A percentile compares a stretch with the other conserved stretches of the same genome.
Evolutionary conservation across 176 grass and related monocot genomes (phyloP).

Genomic region (Tillandsia fasciculata): DNA sequence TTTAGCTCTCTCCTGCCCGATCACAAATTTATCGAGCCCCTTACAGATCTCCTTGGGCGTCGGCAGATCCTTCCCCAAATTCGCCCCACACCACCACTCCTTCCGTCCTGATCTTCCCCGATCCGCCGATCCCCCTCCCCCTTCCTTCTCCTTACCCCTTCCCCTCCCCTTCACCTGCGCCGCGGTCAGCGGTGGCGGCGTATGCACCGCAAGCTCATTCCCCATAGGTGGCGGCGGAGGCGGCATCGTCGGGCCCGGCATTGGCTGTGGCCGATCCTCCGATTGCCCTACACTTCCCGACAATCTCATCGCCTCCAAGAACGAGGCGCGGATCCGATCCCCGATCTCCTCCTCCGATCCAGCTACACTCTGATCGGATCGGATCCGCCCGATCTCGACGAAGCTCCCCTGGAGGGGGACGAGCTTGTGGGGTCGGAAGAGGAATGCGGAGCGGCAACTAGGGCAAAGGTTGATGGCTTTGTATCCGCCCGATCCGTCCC

Average conservation of each 20-base stretch:
- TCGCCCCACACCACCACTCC: conserved; percentile 79
- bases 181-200: conserved; percentile 4
- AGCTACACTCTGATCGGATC: conserved; percentile 9
- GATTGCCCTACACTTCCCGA: conserved; percentile 23
- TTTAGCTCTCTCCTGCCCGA: conserved; percentile 78
- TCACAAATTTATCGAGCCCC: conserved; percentile 80
- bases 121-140: not conserved
- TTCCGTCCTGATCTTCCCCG: conserved; percentile 21
- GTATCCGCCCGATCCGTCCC: conserved; percentile 5
- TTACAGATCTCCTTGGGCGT: conserved; percentile 92
- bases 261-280: conserved; percentile 32
- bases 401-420: conserved; percentile 58
- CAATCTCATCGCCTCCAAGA: conserved; percentile 23
- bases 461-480: conserved; percentile 45
- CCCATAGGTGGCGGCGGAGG: conserved; percentile 2
- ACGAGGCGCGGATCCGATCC: conserved; percentile 32
- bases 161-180: conserved; percentile 8
- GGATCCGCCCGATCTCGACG: conserved; percentile 42
- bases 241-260: conserved; percentile 20
- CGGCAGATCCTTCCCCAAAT: conserved; percentile 63
- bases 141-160: conserved; percentile 13
- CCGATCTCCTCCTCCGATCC: conserved; percentile 11
- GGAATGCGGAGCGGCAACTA: conserved; percentile 37
- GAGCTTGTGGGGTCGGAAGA: conserved; percentile 57
- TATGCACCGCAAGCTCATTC: conserved; percentile 11